Conservation (phyloP, 208 protist genomes). For the Leishmania turanica region DNA sequence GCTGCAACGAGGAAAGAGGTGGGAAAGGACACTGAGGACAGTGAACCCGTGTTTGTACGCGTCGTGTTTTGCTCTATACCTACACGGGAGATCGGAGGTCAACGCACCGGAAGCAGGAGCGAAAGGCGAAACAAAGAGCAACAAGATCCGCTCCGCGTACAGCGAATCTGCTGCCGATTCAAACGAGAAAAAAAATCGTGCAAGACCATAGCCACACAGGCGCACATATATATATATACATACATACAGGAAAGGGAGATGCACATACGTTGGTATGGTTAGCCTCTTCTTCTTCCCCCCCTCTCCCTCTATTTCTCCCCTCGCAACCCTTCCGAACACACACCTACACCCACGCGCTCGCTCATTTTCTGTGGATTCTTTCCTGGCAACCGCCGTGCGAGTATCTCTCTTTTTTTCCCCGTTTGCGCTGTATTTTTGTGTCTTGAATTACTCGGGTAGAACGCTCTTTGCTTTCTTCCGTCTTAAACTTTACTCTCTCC, state of each 20-base stretch:
- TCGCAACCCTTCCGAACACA: not conserved
- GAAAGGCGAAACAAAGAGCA: not conserved
- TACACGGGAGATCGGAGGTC: not conserved
- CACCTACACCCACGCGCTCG: not conserved
- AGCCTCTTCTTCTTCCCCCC: not conserved
- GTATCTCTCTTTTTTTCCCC: constrained; percentile 1
- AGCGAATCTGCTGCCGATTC: not conserved
- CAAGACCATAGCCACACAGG: not conserved
- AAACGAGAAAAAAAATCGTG: not conserved
- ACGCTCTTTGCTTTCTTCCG: no score
- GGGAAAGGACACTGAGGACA: no score
- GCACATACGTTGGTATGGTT: not conserved
- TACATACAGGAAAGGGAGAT: not conserved
- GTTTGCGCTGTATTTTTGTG: not conserved
- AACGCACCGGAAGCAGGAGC: not conserved
- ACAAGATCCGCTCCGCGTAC: not conserved
- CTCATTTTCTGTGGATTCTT: not conserved
- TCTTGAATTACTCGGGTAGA: no score
- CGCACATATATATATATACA: not conserved
- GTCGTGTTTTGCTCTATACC: not conserved
- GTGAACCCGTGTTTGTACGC: not conserved
- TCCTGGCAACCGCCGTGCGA: not conserved
- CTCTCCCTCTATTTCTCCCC: constrained; percentile 1
- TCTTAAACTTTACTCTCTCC: no score
- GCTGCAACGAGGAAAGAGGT: no score